Conservation (phyloP, 108 stramenopile genomes). For the Pseudonitzschia multistriata region DNA sequence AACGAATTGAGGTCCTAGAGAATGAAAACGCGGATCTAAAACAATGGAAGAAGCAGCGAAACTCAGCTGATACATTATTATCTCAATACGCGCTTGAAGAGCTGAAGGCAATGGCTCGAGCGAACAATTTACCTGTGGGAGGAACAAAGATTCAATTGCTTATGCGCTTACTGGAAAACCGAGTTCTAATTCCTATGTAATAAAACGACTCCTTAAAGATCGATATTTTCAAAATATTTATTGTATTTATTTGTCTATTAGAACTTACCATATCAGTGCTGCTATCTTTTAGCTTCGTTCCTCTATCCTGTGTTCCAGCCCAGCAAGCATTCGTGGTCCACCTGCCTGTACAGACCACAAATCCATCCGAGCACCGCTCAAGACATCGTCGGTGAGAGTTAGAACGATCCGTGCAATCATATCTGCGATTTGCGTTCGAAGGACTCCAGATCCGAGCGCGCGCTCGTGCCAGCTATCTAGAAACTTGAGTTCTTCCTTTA, state of each 20-base stretch:
- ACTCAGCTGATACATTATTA: slow-evolving; percentile 22
- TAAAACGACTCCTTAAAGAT: too few relatives aligned
- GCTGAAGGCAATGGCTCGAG: slow-evolving; percentile 36
- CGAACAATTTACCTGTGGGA: slow-evolving; percentile 23
- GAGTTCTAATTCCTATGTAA: slow-evolving; percentile 11
- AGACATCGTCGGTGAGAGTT: slow-evolving; percentile 79
- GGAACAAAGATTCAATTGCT: slow-evolving; percentile 41
- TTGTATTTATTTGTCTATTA: neutral
- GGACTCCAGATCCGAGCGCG: slow-evolving; percentile 73
- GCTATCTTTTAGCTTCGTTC: neutral
- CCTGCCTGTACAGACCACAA: slow-evolving; percentile 83
- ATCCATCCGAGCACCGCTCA: slow-evolving; percentile 80
- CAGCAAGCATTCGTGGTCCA: slow-evolving; percentile 79
- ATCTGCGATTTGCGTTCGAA: slow-evolving; percentile 82
- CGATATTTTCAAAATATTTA: neutral
- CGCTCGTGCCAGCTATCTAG: slow-evolving; percentile 84
- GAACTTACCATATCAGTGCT: slow-evolving; percentile 1
- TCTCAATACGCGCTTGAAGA: slow-evolving; percentile 32
- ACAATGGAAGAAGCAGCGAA: slow-evolving; percentile 24
- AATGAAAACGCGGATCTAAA: slow-evolving; percentile 28
- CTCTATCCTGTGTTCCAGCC: slow-evolving; percentile 68
- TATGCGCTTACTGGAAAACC: slow-evolving; percentile 34
- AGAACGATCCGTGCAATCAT: slow-evolving; percentile 84
- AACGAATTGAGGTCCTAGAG: slow-evolving; percentile 22
- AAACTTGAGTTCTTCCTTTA: slow-evolving; percentile 74